Base-by-base conservation (phyloP, 2,329 filamentous ascomycete genomes). In the Rosellinia necatrix region DNA sequence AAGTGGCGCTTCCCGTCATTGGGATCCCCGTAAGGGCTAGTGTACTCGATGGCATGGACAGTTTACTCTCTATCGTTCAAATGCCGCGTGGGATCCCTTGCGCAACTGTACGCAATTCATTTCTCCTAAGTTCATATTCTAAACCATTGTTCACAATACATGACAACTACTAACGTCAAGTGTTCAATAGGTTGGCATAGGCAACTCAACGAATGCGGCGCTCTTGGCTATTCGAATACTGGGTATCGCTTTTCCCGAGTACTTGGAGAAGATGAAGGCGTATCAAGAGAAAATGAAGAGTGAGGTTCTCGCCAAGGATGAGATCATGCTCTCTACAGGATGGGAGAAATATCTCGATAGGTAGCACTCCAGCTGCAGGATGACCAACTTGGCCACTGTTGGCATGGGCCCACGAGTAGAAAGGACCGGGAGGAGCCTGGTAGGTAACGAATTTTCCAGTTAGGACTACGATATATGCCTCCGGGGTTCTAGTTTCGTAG, bases 201-300 rank as follows among this genome's bases (percentile, higher is more conserved):
- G 91, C 72, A 92, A 92, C 74, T 88, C 86, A 21, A 88, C 88
- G 52, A 92, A 92, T 66, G 89, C 89, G 0, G 89, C 85, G 0
- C 76, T 91, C 15, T 74, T 91, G n/a, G 88, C 89, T 0, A 81
- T 87, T 17, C 77, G 87, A 15, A 88, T 91, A 29, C 71, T 92
- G 3, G 87, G 86, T 3, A 72, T 81, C 3, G 77, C 75, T 32
- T 81, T 87, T 54, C 73, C 75, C 12, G 77, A 74, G n/a, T 77
- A 89, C n/a, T 73, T 78, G 46, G 73, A 80, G 56, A 78, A 79
- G 64, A 78, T 90, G 76, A 79, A 78, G 59, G 73, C 78, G 15
- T 91, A 89, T 68, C 82, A 85, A 70, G 73, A 78, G 47, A 77
- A 81, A 6, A 87, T 88, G 75, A 81, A 82, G 69, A 75, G 78